These are phyloP conservation scores for Nigrograna mackinnonii DNA, from an alignment of 2,329 filamentous ascomycete species.

Conservation along the genomic window DNA sequence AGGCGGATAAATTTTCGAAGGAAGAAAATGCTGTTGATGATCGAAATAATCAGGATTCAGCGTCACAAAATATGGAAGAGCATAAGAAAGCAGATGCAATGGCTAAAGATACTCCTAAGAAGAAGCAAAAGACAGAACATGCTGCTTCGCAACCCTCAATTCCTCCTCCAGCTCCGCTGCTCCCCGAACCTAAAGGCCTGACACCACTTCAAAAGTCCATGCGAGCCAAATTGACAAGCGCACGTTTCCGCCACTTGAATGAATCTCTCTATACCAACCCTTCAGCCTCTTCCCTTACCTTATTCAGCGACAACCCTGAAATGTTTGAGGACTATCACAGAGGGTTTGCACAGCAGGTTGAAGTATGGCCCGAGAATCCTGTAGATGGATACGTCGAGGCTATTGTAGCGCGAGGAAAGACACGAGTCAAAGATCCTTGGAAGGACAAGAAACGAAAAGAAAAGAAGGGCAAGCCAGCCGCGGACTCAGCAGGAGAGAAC, in stretches of 20 bases:
- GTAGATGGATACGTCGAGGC: slow-evolving; percentile 82
- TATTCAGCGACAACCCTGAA: slow-evolving; percentile 84
- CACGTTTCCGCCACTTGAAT: slow-evolving; percentile 96
- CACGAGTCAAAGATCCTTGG: slow-evolving; percentile 41
- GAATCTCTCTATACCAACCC: slow-evolving; percentile 94
- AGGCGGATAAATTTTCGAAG: slow-evolving; percentile 4
- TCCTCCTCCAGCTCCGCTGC: slow-evolving; percentile 22
- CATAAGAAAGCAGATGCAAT: slow-evolving; percentile 8
- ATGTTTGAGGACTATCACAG: slow-evolving; percentile 97
- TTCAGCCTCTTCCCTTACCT: slow-evolving; percentile 77
- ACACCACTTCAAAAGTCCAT: slow-evolving; percentile 93
- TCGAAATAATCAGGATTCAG: slow-evolving; percentile 14
- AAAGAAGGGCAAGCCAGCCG: not conserved
- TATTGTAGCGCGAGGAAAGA: slow-evolving; percentile 69
- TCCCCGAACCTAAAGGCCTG: slow-evolving; percentile 60
- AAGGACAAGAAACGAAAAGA: slow-evolving; percentile 45
- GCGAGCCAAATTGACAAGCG: slow-evolving; percentile 91
- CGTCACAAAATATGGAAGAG: slow-evolving; percentile 10
- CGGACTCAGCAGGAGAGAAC: not conserved
- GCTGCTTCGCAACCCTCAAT: slow-evolving; percentile 19
- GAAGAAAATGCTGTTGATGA: slow-evolving; percentile 11
- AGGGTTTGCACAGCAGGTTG: slow-evolving; percentile 93
- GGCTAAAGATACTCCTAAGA: slow-evolving; percentile 29
- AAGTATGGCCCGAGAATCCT: slow-evolving; percentile 95
- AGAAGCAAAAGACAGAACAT: slow-evolving; percentile 38